A percentile compares a stretch with the other conserved stretches of the same genome.
phyloP scores from a whole-genome alignment of 2,329 filamentous ascomycete species.

The Triangularia setosa region DNA sequence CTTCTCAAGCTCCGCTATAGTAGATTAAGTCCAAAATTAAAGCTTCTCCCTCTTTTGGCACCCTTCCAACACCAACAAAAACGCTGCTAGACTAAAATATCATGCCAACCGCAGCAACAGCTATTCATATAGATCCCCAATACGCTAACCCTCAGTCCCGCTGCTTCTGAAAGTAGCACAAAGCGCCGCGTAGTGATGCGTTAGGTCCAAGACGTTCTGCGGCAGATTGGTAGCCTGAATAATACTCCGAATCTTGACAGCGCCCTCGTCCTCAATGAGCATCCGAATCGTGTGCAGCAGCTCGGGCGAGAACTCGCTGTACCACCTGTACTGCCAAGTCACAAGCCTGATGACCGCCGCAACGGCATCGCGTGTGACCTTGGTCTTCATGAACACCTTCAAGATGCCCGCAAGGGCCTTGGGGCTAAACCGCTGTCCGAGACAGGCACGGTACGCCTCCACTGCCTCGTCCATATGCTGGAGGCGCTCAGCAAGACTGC shows the following conservation, averaged over 20 bases:
- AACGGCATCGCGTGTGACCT: constrained; percentile 76
- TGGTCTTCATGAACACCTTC: constrained; percentile 70
- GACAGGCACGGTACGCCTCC: constrained; percentile 86
- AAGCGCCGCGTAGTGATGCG: constrained; percentile 91
- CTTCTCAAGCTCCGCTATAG: background rate
- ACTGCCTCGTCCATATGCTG: constrained; percentile 89
- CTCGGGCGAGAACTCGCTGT: constrained; percentile 96
- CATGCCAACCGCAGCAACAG: background rate
- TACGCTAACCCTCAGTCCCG: constrained; percentile 40
- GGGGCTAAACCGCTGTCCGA: constrained; percentile 85
- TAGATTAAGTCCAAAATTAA: background rate
- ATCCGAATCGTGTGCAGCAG: constrained; percentile 83
- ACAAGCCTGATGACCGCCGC: constrained; percentile 85
- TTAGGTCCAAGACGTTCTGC: constrained; percentile 88
- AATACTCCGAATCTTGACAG: constrained; percentile 94
- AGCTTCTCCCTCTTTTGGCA: background rate
- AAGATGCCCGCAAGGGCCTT: constrained; percentile 87
- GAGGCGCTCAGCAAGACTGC: constrained; percentile 84
- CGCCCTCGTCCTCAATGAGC: constrained; percentile 94
- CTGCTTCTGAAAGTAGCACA: constrained; percentile 94
- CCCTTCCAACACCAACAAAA: background rate
- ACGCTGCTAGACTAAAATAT: background rate
- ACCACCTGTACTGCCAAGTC: constrained; percentile 99
- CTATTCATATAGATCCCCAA: background rate
- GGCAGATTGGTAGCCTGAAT: constrained; percentile 93